Percentiles rank a stretch among this genome's conserved stretches.
These are phyloP conservation scores for Coffea eugenioides DNA, from an alignment of 257 asterid species.

Conservation along the genomic window DNA sequence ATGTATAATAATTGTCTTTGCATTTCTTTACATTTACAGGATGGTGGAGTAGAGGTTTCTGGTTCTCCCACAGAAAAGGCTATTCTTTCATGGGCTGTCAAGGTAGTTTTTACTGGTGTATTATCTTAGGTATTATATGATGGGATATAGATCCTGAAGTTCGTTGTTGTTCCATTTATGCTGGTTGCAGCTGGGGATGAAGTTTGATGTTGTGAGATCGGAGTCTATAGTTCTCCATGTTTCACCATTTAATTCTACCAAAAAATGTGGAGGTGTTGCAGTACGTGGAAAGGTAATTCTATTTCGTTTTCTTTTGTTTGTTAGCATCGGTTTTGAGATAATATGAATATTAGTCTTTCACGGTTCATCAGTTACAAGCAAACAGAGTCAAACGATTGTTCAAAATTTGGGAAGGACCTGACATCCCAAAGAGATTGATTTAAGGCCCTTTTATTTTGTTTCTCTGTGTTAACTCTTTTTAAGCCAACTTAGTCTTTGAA, in stretches of 20 bases:
- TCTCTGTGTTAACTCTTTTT: neutral
- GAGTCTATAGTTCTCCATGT: constrained; percentile 82
- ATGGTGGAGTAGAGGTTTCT: constrained; percentile 73
- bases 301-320: constrained; percentile 12
- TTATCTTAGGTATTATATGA: neutral
- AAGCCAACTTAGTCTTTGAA: neutral
- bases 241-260: constrained; percentile 90
- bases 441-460: neutral
- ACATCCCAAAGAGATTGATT: neutral
- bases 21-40: constrained; percentile 33
- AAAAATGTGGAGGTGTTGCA: constrained; percentile 93
- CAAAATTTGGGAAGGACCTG: neutral
- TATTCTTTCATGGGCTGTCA: constrained; percentile 88
- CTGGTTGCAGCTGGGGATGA: constrained; percentile 77
- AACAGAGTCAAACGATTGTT: neutral
- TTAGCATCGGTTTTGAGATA: neutral
- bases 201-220: constrained; percentile 70
- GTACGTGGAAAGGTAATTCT: constrained; percentile 61
- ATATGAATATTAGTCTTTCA: neutral
- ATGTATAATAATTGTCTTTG: constrained; percentile 9
- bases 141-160: constrained; percentile 9
- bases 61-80: constrained; percentile 99
- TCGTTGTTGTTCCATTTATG: constrained; percentile 15
- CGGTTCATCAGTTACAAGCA: neutral
- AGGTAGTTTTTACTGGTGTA: constrained; percentile 41